phyloP scores from a whole-genome alignment of 371 early-diverging fungal genomes.

The Capillidium heterosporum region DNA sequence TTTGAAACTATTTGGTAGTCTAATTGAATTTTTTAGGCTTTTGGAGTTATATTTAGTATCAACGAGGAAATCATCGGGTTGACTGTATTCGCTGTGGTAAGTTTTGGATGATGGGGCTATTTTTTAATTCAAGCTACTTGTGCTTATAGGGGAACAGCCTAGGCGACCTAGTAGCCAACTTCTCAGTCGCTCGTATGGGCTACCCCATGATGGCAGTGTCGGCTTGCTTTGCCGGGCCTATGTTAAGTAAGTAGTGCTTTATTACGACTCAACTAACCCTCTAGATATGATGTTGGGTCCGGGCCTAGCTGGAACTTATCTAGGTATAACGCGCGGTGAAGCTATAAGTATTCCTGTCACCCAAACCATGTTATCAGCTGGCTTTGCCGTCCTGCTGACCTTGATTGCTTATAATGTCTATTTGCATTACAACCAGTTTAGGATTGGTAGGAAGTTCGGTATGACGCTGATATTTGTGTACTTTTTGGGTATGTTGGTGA shows the following conservation, averaged over 20 bases:
- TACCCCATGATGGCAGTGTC: constrained; percentile 70
- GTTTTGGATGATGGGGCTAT: constrained; percentile 1
- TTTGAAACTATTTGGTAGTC: neutral
- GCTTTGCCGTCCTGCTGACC: neutral
- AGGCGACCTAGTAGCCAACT: constrained; percentile 68
- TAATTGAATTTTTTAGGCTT: constrained; percentile 17
- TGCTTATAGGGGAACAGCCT: constrained; percentile 51
- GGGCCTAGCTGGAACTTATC: neutral
- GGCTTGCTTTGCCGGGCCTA: constrained; percentile 71
- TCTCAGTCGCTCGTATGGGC: constrained; percentile 64
- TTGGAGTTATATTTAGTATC: constrained; percentile 53
- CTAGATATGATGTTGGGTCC: constrained; percentile 4
- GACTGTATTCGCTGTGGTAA: constrained; percentile 63
- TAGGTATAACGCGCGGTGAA: neutral
- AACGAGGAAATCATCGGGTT: constrained; percentile 66
- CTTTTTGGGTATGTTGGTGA: neutral
- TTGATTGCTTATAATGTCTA: constrained; percentile 1
- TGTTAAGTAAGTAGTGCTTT: constrained; percentile 36
- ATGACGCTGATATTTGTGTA: neutral
- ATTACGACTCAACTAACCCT: neutral
- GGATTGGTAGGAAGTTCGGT: constrained; percentile 2
- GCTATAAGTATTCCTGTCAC: neutral
- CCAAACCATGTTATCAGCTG: neutral
- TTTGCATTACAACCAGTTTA: neutral
- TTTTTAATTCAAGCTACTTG: neutral